These are phyloP conservation scores for Mytilinidion resinicola DNA, from an alignment of 495 filamentous ascomycete genomes.

Conservation along the genomic window DNA sequence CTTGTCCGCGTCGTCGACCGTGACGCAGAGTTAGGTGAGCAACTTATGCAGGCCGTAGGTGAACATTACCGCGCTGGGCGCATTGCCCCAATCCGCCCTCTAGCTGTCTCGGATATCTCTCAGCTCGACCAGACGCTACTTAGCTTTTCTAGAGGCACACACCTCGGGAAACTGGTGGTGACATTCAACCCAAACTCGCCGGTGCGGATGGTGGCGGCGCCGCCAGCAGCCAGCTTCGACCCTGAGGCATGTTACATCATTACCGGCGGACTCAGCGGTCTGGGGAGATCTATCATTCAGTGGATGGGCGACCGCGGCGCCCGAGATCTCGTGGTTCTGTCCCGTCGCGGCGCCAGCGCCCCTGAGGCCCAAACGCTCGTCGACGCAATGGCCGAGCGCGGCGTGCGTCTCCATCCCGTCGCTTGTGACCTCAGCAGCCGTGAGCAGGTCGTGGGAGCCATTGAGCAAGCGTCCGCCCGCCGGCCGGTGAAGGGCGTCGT, in stretches of 20 bases:
- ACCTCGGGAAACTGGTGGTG: slow-evolving; percentile 27
- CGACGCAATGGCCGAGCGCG: not conserved
- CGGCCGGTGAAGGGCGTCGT: slow-evolving; percentile 27
- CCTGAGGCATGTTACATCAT: slow-evolving; percentile 25
- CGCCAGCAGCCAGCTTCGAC: slow-evolving; percentile 17
- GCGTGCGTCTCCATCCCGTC: not conserved
- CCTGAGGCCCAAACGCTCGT: slow-evolving; percentile 1
- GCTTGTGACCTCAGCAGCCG: slow-evolving; percentile 6
- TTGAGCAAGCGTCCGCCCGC: slow-evolving; percentile 1
- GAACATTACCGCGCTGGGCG: slow-evolving; percentile 14
- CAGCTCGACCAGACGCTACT: slow-evolving; percentile 15
- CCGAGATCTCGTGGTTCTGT: slow-evolving; percentile 16
- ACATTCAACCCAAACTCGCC: slow-evolving; percentile 20
- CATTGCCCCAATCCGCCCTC: slow-evolving; percentile 7
- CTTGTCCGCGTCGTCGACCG: not conserved
- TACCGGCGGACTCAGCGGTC: slow-evolving; percentile 24
- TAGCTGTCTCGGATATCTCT: slow-evolving; percentile 14
- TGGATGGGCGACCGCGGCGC: slow-evolving; percentile 29
- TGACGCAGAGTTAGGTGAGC: not conserved
- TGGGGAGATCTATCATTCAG: slow-evolving; percentile 17
- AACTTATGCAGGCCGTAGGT: slow-evolving; percentile 28
- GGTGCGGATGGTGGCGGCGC: slow-evolving; percentile 11
- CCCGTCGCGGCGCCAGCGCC: not conserved
- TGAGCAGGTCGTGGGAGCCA: slow-evolving; percentile 1
- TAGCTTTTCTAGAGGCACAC: slow-evolving; percentile 16